A percentile compares a stretch with the other conserved stretches of the same genome.
Conservation (phyloP, 495 filamentous ascomycete species). For the Penicillium parvum region DNA sequence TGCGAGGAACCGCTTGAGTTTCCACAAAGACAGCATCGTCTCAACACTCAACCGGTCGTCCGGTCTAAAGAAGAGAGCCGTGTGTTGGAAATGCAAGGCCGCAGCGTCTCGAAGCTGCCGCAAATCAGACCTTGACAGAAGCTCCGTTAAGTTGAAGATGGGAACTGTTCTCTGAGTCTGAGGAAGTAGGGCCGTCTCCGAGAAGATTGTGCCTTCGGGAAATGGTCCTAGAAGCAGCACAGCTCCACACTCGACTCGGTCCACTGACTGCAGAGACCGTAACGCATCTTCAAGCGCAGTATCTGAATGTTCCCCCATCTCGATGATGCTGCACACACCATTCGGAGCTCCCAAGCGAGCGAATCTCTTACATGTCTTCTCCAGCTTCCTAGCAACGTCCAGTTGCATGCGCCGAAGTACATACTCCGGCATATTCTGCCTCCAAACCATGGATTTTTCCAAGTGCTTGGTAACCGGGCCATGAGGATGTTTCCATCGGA, state of each 20-base stretch:
- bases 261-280: constrained; percentile 17
- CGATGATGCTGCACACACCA: constrained; percentile 33
- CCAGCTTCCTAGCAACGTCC: constrained; percentile 39
- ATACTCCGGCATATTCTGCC: constrained; percentile 62
- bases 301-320: constrained; percentile 23
- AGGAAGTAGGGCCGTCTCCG: constrained; percentile 26
- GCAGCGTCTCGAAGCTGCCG: constrained; percentile 20
- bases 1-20: constrained; percentile 56
- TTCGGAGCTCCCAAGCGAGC: constrained; percentile 18
- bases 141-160: constrained; percentile 38
- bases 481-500: constrained; percentile 35
- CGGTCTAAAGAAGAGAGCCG: constrained; percentile 36
- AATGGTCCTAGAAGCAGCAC: constrained; percentile 25
- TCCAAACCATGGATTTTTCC: constrained; percentile 49
- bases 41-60: constrained; percentile 35
- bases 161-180: constrained; percentile 35
- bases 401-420: constrained; percentile 50
- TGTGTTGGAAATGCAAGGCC: constrained; percentile 20
- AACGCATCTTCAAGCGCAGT: constrained; percentile 26
- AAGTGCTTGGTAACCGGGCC: constrained; percentile 25
- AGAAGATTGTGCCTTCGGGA: constrained; percentile 2
- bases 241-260: constrained; percentile 29
- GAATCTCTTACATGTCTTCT: constrained; percentile 19
- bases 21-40: constrained; percentile 60
- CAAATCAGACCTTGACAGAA: constrained; percentile 35